These are phyloP conservation scores for Podaxis rugospora DNA, from an alignment of 768 basidiomycete species.

Conservation along the genomic window DNA sequence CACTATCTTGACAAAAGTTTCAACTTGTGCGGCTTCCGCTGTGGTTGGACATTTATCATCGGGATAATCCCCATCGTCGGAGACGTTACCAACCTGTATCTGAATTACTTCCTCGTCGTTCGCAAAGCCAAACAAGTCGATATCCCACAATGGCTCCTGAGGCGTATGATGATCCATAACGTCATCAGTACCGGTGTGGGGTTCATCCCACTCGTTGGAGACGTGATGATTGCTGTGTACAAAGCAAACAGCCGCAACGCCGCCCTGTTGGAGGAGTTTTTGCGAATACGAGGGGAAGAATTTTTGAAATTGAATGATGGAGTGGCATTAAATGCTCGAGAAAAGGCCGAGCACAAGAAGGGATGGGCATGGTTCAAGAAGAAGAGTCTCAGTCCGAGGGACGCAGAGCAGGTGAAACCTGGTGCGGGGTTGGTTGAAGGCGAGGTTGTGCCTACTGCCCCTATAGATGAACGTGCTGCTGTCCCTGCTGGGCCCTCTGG, in stretches of 20 bases:
- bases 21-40: constrained; percentile 69
- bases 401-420: constrained; percentile 44
- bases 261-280: constrained; percentile 76
- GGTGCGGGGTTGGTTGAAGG: constrained; percentile 36
- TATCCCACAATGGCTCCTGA: constrained; percentile 57
- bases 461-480: not conserved
- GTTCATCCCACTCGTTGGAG: constrained; percentile 67
- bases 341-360: constrained; percentile 17
- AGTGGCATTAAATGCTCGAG: constrained; percentile 14
- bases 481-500: not conserved
- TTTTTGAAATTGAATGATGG: constrained; percentile 46
- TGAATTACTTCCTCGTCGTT: constrained; percentile 77
- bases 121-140: constrained; percentile 74
- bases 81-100: constrained; percentile 52
- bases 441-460: not conserved
- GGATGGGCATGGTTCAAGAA: constrained; percentile 20
- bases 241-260: constrained; percentile 93
- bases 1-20: constrained; percentile 89
- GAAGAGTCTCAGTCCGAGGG: constrained; percentile 26
- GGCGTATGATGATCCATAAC: constrained; percentile 76
- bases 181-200: constrained; percentile 63
- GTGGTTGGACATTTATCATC: constrained; percentile 86
- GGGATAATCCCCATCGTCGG: constrained; percentile 70
- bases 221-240: constrained; percentile 69
- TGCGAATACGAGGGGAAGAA: constrained; percentile 75